Conservation (phyloP, 2,329 filamentous ascomycete genomes). For the Phialophora verrucosa region DNA sequence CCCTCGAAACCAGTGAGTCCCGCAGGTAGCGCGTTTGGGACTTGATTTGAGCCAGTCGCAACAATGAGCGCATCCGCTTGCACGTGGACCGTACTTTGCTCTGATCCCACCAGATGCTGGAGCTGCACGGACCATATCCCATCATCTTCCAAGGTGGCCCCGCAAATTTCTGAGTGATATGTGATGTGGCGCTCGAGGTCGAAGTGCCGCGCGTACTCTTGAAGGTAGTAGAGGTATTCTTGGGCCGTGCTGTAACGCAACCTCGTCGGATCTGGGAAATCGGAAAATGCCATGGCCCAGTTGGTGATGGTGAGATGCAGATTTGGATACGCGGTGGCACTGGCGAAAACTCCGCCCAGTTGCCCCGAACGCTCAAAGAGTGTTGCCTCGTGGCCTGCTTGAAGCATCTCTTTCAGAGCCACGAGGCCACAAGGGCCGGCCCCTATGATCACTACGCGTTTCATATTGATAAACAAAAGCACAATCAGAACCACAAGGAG, state of each 20-base stretch:
- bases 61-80: constrained; percentile 25
- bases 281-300: constrained; percentile 29
- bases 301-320: constrained; percentile 30
- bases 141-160: constrained; percentile 13
- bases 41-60: constrained; percentile 20
- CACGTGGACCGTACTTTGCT: background rate
- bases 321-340: constrained; percentile 25
- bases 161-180: constrained; percentile 11
- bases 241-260: constrained; percentile 22
- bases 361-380: constrained; percentile 16
- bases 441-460: constrained; percentile 22
- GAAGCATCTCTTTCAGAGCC: constrained; percentile 26
- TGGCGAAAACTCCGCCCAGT: constrained; percentile 27
- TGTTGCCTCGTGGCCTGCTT: constrained; percentile 20
- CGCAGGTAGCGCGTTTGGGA: constrained; percentile 16
- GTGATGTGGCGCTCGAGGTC: constrained; percentile 20
- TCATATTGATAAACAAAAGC: constrained; percentile 7
- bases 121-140: constrained; percentile 22
- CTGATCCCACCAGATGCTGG: background rate
- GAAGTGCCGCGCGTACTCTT: constrained; percentile 24
- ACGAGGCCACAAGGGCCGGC: constrained; percentile 28
- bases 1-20: constrained; percentile 12
- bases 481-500: no score
- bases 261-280: constrained; percentile 24
- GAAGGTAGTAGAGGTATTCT: constrained; percentile 27